Conservation (phyloP, 1,139 yeast species). For the Wickerhamomyces sp. region DNA sequence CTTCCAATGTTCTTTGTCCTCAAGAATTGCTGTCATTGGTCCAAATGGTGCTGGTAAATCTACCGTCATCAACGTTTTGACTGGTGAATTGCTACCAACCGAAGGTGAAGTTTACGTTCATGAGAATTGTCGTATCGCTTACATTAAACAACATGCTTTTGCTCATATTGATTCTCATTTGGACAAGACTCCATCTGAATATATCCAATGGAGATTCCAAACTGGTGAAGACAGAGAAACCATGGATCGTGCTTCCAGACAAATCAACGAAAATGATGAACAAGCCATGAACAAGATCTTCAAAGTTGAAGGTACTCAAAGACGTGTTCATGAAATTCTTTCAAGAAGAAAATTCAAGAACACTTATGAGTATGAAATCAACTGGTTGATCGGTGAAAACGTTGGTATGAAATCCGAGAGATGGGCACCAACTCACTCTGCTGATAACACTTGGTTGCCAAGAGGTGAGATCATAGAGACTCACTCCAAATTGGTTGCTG, state of each 20-base stretch:
- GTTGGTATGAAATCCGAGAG: constrained; percentile 98
- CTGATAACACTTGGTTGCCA: constrained; percentile 99
- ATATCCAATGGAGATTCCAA: constrained; percentile 99
- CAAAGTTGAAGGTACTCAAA: constrained; percentile 97
- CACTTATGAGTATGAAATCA: constrained; percentile 99
- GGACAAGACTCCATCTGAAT: constrained; percentile 99
- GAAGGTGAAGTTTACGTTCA: constrained; percentile 98
- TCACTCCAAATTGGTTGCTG: constrained; percentile 98
- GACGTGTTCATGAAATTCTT: constrained; percentile 94
- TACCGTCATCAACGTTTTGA: constrained; percentile 94
- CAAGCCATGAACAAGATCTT: constrained; percentile 98
- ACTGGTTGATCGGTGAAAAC: constrained; percentile 96
- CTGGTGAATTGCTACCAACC: constrained; percentile 99
- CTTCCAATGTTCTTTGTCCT: constrained; percentile 98
- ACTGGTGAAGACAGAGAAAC: constrained; percentile 99
- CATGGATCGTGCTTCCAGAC: constrained; percentile 99
- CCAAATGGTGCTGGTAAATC: constrained; percentile 99
- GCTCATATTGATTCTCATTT: constrained; percentile 98
- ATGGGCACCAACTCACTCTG: constrained; percentile 99
- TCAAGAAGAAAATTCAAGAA: constrained; percentile 99
- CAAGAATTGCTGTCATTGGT: constrained; percentile 99
- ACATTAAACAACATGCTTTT: constrained; percentile 99
- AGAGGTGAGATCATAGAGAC: constrained; percentile 99
- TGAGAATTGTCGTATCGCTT: constrained; percentile 99
- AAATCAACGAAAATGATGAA: constrained; percentile 95